Base-by-base conservation (phyloP, 345 rosid species). In the Combretum micranthum region DNA sequence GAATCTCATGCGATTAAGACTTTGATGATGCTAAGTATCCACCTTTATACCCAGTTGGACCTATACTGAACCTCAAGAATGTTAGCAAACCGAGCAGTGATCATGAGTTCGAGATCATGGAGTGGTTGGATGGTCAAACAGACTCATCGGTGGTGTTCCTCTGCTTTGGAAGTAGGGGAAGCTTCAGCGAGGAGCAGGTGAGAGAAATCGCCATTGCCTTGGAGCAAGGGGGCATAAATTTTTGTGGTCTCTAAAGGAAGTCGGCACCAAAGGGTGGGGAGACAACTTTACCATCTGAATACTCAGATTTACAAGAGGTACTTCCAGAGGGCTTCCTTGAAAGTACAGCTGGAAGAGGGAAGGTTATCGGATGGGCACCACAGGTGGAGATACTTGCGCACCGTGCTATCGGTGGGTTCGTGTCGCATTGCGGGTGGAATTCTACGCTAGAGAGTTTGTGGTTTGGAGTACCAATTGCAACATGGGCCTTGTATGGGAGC, bases 341-440 rank as follows among this genome's bases (percentile, higher is more conserved):
- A 22, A 54, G 70, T 37, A 65, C 60, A 25, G 54, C 47, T 1
- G 67, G 58, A 45, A 68, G 61, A 1, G 87, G 84, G 2, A 76
- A 66, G 45, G 53, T 79, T 0, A 71, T 77, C 4, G 78, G 77
- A 32, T 80, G 85, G 88, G 81, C 85, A 4, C 88, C 83, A 14
- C 64, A 61, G 13, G 64, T 43, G 11, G 19, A 32, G 12, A 42
- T 57, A 0, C 42, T 64, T 13, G 63, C 46, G 6, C 69, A 64
- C 56, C 13, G 1, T 17, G 55, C 75, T 0, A 37, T 66, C 2
- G 83, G 81, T 15, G 86, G 84, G 12, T 83, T 81, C 13, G 83
- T 83, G 12, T 68, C 82, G 5, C 83, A 83, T 21, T 74, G 85
- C 10, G 83, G 85, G 3, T 80, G 85, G 85, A 77, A 80, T 26